Base-by-base conservation (phyloP, 768 basidiomycete genomes). In the Suillus placidus region DNA sequence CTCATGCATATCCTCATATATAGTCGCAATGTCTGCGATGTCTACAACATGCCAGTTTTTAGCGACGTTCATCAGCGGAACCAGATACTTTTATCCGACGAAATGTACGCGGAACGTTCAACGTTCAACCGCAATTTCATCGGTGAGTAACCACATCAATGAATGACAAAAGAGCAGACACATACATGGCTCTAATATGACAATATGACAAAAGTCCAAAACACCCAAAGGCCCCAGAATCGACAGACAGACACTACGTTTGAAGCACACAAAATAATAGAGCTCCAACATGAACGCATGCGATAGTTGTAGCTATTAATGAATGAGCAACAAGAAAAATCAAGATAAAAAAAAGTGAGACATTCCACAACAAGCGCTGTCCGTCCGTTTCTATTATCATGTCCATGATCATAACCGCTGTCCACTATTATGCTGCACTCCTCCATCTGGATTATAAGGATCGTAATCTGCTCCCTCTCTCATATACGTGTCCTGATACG, bases 401-500 rank as follows among this genome's bases (percentile, higher is more conserved):
- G 54, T 55, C 34, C 54, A n/a, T 13, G 12, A 13, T 55, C 54
- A 63, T 40, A 40, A 1, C 56, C 37, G 57, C 37, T 63, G 62
- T 60, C 26, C 62, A 37, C 26, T 30, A 61, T 18, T 61, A 32
- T 56, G 42, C 8, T 26, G 57, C 52, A 30, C 35, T 5, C 18
- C 62, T 20, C 30, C 62, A n/a, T 42, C 56, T 2, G 32, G 16
- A 63, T 61, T 63, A 63, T 63, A 63, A 30, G 57, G 62, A 57
- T 71, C 63, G 40, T 65, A 64, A 26, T 69, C 56, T 64, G 63
- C 16, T 2, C 26, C 23, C 23, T 63, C 49, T 56, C 38, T 61
- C 26, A 23, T n/a, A 26, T 66, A 30, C 43, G 52, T 69, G 61
- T 82, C 80, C 62, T 72, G 77, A 69, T 80, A 80, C 20, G 80